Evolutionary conservation across 768 basidiomycete species (phyloP), one percentile per base, ranked within the genome.

Genomic region (Boletus rex-veris): DNA sequence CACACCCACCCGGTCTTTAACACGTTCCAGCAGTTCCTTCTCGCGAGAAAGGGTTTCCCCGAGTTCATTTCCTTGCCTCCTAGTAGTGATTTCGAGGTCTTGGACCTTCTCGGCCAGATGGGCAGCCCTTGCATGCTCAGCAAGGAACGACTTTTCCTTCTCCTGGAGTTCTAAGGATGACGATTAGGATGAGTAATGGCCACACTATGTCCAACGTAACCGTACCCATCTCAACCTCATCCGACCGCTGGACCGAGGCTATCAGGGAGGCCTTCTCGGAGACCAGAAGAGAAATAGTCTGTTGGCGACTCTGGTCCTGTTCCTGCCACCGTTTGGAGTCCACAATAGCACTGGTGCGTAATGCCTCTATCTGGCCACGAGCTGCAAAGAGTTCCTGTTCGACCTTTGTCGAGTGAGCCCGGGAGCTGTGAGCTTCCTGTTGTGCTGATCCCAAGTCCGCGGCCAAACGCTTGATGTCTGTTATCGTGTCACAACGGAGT

Each of bases 281-380:
- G 18, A 92, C 88, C 14, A 94, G 75, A n/a, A 88, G 67, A 43
- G 85, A 77, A 53, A 94, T 89, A 0, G 87, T 88, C 61, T 84
- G 84, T 55, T 82, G 83, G 59, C 87, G 85, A 60, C 79, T 85
- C 59, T 80, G 76, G 42, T 77, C 68, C 37, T 69, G 68, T 12
- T 69, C 65, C 16, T 68, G 67, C 50, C 67, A 64, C 33, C 50
- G 63, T 40, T 45, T 46, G 7, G 59, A 58, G 36, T 57, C 50
- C 3, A 19, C 51, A 3, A 48, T 5, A 35, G 62, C 63, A 36
- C 44, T 60, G 16, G 55, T 40, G 5, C 58, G 56, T 31, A 65
- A 28, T 26, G 54, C 54, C 9, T 60, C 64, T 24, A 61, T 69
- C 45, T 56, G 64, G 28, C 26, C 18, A 21, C 45, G 62, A 30